Base-by-base conservation (phyloP, 2,329 filamentous ascomycete genomes). In the Epichloe glyceriae region DNA sequence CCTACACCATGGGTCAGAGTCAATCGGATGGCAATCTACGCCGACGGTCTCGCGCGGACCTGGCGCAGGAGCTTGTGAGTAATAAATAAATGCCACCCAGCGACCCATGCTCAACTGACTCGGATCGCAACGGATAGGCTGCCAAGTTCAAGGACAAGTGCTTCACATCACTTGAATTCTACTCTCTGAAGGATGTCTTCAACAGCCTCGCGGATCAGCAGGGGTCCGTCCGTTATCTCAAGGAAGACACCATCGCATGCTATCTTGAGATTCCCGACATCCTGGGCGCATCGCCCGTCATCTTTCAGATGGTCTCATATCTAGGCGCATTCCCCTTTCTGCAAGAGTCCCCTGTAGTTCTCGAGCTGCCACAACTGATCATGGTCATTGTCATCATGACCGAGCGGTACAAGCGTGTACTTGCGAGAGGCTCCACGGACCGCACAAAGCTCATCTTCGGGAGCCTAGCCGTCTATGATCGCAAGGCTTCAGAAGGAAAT, bases 211-310 rank as follows among this genome's bases (percentile, higher is more conserved):
- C 85, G 55, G 83, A 88, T 58, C 67, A 74, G 15, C 74, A 84
- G 60, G 78, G 75, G 46, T 70, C 73, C 42, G 68, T 86, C 45
- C 73, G 72, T 48, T 86, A 86, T 62, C 75, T 87, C 55, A 85
- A 80, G 60, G 83, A 70, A 61, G 78, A 83, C 48, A 87, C 83
- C 11, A 69, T 88, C 56, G 77, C 80, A 53, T 77, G 82, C 35
- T 88, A 86, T 63, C 76, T 89, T 43, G 83, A 86, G 65, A 74
- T 89, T 19, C 85, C 85, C 3, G 83, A 88, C 61, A 74, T 82
- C 26, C 69, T 88, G 26, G 76, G 73, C 47, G 83, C 78, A 7
- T 84, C 83, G 4, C 75, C 82, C 2, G 75, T 88, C 42, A 61
- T 88, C 44, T 88, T 86, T 60, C 82, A 86, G 59, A 83, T 87